Evolutionary conservation across 441 rosid species (phyloP).

Genomic region (Lepidium campestre): DNA sequence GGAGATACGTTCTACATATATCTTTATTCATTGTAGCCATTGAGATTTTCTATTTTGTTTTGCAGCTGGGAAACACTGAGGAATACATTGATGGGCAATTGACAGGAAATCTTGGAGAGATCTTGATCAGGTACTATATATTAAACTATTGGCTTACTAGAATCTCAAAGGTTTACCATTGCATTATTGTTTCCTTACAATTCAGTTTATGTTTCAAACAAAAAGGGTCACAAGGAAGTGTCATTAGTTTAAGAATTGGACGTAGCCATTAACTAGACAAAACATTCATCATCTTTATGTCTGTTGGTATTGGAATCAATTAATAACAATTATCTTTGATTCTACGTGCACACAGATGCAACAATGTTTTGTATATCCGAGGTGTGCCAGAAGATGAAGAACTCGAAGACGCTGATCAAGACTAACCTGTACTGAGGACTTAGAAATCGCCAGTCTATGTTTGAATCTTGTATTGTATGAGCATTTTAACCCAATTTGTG

Average conservation of each 20-base stretch:
- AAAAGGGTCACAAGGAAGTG: background rate
- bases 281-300: background rate
- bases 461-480: conserved; percentile 3
- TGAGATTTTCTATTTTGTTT: background rate
- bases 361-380: conserved; percentile 73
- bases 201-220: background rate
- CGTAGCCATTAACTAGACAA: background rate
- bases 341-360: conserved; percentile 45
- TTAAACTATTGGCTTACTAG: background rate
- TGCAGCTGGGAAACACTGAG: conserved; percentile 83
- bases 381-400: conserved; percentile 84
- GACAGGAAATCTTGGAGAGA: conserved; percentile 84
- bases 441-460: background rate
- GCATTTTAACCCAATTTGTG: background rate
- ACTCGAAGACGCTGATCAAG: conserved; percentile 61
- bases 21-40: background rate
- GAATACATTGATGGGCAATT: conserved; percentile 80
- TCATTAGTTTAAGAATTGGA: background rate
- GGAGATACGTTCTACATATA: background rate
- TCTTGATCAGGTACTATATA: conserved; percentile 59
- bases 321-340: background rate
- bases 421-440: conserved; percentile 5
- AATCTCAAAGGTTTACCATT: background rate
- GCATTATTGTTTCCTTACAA: background rate
- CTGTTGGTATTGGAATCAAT: background rate